phyloP scores from a whole-genome alignment of 768 basidiomycete species.

The Lentinula edodes region DNA sequence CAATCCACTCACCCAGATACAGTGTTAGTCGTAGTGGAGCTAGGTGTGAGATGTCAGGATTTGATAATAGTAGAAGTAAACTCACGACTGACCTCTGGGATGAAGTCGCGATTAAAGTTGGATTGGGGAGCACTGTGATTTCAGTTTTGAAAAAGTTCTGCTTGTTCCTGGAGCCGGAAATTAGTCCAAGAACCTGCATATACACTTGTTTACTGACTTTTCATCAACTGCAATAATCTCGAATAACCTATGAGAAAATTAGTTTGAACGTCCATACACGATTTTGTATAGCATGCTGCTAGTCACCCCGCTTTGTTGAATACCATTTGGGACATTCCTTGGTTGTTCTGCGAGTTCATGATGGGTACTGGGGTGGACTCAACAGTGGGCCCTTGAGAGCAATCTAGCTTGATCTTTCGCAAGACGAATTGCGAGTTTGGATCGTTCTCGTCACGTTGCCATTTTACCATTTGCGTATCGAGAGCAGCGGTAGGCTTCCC shows the following conservation, averaged over 20 bases:
- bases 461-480: neutral
- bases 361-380: neutral
- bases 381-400: neutral
- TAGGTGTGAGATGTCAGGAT: no score
- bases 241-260: neutral
- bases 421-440: neutral
- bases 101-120: neutral
- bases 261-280: neutral
- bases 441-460: neutral
- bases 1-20: neutral
- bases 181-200: neutral
- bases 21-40: no score
- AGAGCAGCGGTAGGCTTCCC: neutral
- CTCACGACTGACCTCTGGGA: neutral
- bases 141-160: neutral
- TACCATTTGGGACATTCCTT: neutral
- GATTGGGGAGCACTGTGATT: neutral
- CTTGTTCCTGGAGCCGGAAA: neutral
- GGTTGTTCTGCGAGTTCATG: neutral
- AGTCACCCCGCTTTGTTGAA: conserved; percentile 1
- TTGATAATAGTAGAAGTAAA: neutral
- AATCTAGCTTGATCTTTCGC: conserved; percentile 3
- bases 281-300: neutral
- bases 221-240: neutral
- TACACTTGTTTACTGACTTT: neutral